Evolutionary conservation across 1,139 yeast genomes (phyloP).

Genomic region (Taphrina pruni): DNA sequence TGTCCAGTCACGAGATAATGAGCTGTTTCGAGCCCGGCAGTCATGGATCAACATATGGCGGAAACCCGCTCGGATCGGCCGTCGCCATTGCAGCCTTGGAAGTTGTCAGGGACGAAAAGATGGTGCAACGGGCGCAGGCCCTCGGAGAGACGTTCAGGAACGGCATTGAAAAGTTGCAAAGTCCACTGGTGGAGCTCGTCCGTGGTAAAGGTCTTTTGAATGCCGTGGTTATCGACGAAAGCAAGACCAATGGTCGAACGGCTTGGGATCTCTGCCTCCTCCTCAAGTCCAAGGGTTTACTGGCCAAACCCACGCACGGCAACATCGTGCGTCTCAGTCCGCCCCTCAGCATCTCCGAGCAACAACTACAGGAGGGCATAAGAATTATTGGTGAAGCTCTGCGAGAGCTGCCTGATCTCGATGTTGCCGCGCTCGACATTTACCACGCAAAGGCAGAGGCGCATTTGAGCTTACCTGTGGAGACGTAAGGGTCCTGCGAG

Average conservation of each 20-base stretch:
- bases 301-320: constrained; percentile 97
- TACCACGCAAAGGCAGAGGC: constrained; percentile 30
- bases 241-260: constrained; percentile 83
- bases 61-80: constrained; percentile 92
- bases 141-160: constrained; percentile 74
- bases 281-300: constrained; percentile 85
- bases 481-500: not conserved
- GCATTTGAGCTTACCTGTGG: constrained; percentile 28
- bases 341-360: constrained; percentile 87
- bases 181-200: constrained; percentile 77
- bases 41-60: constrained; percentile 98
- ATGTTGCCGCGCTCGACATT: constrained; percentile 21
- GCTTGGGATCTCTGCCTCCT: constrained; percentile 96
- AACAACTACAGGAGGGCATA: constrained; percentile 82
- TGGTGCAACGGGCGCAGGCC: constrained; percentile 75
- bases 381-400: constrained; percentile 70
- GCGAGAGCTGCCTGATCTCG: constrained; percentile 62
- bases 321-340: constrained; percentile 96
- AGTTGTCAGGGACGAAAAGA: constrained; percentile 84
- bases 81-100: constrained; percentile 94
- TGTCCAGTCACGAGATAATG: constrained; percentile 88
- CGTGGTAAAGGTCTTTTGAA: constrained; percentile 90
- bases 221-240: constrained; percentile 88
- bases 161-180: constrained; percentile 68
- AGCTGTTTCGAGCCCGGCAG: constrained; percentile 91